Evolutionary conservation across 2,329 filamentous ascomycete genomes (phyloP).

Genomic region (Fusarium verrucosum): DNA sequence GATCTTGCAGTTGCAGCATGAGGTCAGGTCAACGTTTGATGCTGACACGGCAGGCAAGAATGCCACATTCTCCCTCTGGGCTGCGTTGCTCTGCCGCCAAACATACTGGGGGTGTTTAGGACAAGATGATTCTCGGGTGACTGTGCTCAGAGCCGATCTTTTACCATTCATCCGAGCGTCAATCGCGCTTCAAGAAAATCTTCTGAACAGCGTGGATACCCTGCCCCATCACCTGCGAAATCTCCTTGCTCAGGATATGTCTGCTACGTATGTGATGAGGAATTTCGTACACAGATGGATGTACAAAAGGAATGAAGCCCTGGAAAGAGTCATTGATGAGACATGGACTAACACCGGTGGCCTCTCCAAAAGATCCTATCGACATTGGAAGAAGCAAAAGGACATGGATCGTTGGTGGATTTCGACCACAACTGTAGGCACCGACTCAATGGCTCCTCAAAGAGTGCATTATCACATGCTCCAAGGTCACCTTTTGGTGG

Average conservation of each 20-base stretch:
- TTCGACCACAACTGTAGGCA: not conserved
- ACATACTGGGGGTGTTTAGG: slow-evolving; percentile 43
- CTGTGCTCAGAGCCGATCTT: not conserved
- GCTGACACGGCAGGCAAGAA: slow-evolving; percentile 48
- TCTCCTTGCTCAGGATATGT: slow-evolving; percentile 38
- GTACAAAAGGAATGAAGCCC: rapidly evolving
- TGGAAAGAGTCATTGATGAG: slow-evolving; percentile 42
- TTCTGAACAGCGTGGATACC: slow-evolving; percentile 24
- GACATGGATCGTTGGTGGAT: slow-evolving; percentile 8
- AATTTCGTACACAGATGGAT: slow-evolving; percentile 7
- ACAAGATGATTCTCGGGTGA: not conserved
- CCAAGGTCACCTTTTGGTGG: slow-evolving; percentile 49
- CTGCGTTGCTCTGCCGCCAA: slow-evolving; percentile 64
- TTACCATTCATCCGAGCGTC: slow-evolving; percentile 39
- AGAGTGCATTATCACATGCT: slow-evolving; percentile 49
- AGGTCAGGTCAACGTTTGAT: slow-evolving; percentile 54
- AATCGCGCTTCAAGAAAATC: slow-evolving; percentile 44
- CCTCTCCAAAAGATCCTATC: not conserved
- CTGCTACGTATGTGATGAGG: slow-evolving; percentile 14
- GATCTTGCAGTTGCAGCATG: slow-evolving; percentile 57
- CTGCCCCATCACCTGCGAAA: slow-evolving; percentile 1
- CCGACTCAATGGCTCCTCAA: slow-evolving; percentile 17
- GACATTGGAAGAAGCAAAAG: slow-evolving; percentile 1
- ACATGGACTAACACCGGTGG: slow-evolving; percentile 11
- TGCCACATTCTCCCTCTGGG: slow-evolving; percentile 58